Conservation (phyloP, 371 early-diverging fungal species). For the Vairimorpha necatrix region DNA sequence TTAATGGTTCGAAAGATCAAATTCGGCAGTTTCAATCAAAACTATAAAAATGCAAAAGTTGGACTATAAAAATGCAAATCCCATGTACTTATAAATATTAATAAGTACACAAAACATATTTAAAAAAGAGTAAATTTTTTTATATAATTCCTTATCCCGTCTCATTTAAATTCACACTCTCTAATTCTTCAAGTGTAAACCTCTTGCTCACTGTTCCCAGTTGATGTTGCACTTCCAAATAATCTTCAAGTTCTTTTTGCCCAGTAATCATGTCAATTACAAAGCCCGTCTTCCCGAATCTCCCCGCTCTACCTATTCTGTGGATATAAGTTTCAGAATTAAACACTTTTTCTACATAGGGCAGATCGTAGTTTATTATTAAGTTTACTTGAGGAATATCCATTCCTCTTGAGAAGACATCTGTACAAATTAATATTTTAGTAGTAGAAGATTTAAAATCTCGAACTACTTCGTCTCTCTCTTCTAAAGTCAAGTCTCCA, state of each 20-base stretch:
- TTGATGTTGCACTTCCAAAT: constrained; percentile 30
- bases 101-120: too few species aligned
- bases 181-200: constrained; percentile 47
- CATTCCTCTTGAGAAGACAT: constrained; percentile 64
- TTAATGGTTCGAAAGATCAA: too few species aligned
- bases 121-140: too few species aligned
- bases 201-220: constrained; percentile 40
- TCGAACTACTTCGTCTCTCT: constrained; percentile 84
- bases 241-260: constrained; percentile 42
- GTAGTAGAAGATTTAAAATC: constrained; percentile 78
- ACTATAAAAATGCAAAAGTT: too few species aligned
- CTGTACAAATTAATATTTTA: constrained; percentile 72
- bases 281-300: constrained; percentile 98
- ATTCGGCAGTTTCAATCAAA: too few species aligned
- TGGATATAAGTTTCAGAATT: constrained; percentile 58
- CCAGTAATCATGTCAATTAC: constrained; percentile 81
- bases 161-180: constrained; percentile 12
- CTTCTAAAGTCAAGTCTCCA: constrained; percentile 72
- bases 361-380: constrained; percentile 93
- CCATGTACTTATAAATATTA: too few species aligned
- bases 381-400: constrained; percentile 75
- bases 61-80: too few species aligned
- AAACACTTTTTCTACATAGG: constrained; percentile 69
- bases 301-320: constrained; percentile 94
- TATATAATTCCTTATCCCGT: too few species aligned